Percentiles rank a stretch among this genome's conserved stretches.
Conservation (phyloP, 2,329 filamentous ascomycete genomes). For the Trichoderma arundinaceum region DNA sequence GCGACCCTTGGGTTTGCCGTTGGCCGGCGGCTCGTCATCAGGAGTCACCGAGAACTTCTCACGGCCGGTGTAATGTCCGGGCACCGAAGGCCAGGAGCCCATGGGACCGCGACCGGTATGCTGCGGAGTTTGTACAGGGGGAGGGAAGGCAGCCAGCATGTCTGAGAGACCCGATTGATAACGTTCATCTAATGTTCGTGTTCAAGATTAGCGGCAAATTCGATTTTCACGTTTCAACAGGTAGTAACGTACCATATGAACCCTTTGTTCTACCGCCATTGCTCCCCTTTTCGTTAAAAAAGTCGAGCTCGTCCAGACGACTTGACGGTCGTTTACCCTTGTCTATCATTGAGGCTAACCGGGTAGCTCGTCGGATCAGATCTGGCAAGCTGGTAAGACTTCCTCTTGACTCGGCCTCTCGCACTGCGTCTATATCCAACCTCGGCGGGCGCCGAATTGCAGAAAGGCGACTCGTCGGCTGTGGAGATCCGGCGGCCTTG, state of each 20-base stretch:
- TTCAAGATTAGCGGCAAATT: not conserved
- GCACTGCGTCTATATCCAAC: constrained; percentile 81
- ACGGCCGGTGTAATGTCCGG: constrained; percentile 5
- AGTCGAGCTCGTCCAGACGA: constrained; percentile 60
- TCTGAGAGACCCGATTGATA: constrained; percentile 63
- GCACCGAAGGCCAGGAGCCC: constrained; percentile 57
- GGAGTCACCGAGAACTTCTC: constrained; percentile 16
- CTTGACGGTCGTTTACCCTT: constrained; percentile 72
- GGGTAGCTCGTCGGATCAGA: constrained; percentile 85
- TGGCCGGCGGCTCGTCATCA: constrained; percentile 36
- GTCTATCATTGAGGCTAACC: constrained; percentile 85
- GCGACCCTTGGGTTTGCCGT: constrained; percentile 50
- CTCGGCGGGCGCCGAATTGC: constrained; percentile 70
- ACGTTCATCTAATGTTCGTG: constrained; percentile 47
- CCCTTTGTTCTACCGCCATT: constrained; percentile 48
- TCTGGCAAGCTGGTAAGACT: constrained; percentile 93
- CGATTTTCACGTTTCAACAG: not conserved
- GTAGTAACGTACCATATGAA: constrained; percentile 45
- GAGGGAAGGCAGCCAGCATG: constrained; percentile 69
- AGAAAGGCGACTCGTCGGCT: constrained; percentile 54
- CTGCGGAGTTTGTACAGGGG: constrained; percentile 59
- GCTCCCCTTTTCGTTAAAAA: constrained; percentile 52
- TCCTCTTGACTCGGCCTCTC: constrained; percentile 79
- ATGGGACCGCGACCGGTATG: constrained; percentile 47
- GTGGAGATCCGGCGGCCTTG: constrained; percentile 41